These are phyloP conservation scores for Lentinula sp. DNA, from an alignment of 768 basidiomycete genomes.

Conservation along the genomic window DNA sequence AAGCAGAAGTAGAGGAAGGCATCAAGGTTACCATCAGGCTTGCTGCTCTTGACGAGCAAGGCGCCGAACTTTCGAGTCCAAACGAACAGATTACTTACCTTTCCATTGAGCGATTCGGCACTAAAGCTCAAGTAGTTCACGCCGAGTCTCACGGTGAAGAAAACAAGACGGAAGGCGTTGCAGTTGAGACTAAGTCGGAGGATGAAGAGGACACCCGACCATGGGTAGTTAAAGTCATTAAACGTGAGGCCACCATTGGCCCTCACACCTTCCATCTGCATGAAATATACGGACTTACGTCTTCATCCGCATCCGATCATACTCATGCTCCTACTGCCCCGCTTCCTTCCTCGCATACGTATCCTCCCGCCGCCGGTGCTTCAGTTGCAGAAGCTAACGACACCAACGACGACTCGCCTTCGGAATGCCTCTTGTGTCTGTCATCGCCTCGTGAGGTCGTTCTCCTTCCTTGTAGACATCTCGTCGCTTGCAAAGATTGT, in stretches of 20 bases:
- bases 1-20: constrained; percentile 52
- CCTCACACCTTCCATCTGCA: constrained; percentile 92
- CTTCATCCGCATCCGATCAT: constrained; percentile 34
- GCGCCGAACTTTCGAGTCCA: constrained; percentile 53
- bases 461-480: constrained; percentile 86
- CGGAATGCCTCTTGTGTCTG: constrained; percentile 89
- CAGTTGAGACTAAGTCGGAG: constrained; percentile 8
- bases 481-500: constrained; percentile 94
- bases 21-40: constrained; percentile 76
- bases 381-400: constrained; percentile 6
- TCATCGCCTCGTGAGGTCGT: constrained; percentile 88
- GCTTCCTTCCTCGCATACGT: constrained; percentile 37
- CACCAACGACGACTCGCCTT: constrained; percentile 57
- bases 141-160: constrained; percentile 1
- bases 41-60: constrained; percentile 75
- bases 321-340: constrained; percentile 27
- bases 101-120: constrained; percentile 70
- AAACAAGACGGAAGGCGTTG: neutral
- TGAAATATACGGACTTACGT: constrained; percentile 88
- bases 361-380: constrained; percentile 32
- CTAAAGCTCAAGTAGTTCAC: constrained; percentile 22
- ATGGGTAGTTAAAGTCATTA: constrained; percentile 91
- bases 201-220: constrained; percentile 53
- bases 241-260: constrained; percentile 91
- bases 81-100: constrained; percentile 91